Base-by-base conservation (phyloP, 2,329 filamentous ascomycete species). In the Diplodia corticola region DNA sequence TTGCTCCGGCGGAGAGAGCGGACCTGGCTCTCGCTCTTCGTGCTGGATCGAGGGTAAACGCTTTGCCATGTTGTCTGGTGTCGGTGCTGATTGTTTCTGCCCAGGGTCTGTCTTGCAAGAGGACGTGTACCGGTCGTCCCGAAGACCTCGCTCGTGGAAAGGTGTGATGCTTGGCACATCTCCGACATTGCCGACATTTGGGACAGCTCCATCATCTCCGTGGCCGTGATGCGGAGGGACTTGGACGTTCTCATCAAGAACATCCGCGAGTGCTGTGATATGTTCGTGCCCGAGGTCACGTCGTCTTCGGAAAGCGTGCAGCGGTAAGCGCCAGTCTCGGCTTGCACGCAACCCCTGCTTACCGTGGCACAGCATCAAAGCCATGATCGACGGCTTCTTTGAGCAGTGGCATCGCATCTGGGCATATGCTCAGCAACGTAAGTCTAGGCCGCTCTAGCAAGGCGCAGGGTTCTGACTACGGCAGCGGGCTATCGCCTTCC, bases 1-100 rank as follows among this genome's bases (percentile, higher is more conserved):
- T 77, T 92, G 1, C 75, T 91, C 3, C 82, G 89, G 49, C 82
- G 88, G 63, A 81, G 89, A 54, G 89, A 92, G 74, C 80, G 89
- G 68, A 86, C 86, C 7, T 92, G 89, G 89, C 83, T 92, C 65
- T 86, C 89, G 0, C 76, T 92, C 1, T 92, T 91, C 73, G 89
- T 91, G 0, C 82, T 92, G 0, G 89, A 92, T 72, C 81, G 89
- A 76, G 89, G 89, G 81, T 65, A 37, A 33, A 26, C n/a, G 5
- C 12, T 15, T 22, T 9, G 17, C 40, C 35, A 2, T 30, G 7
- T 9, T 33, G 3, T 28, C 17, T 30, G 17, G 10, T 4, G 7
- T 6, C 17, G 30, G 50, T 28, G 51, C 26, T 53, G 22, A 46
- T 40, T 5, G 37, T 24, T n/a, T 13, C 12, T 24, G 13, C 15